phyloP scores from a whole-genome alignment of 345 rosid species.

The Corchorus capsularis region DNA sequence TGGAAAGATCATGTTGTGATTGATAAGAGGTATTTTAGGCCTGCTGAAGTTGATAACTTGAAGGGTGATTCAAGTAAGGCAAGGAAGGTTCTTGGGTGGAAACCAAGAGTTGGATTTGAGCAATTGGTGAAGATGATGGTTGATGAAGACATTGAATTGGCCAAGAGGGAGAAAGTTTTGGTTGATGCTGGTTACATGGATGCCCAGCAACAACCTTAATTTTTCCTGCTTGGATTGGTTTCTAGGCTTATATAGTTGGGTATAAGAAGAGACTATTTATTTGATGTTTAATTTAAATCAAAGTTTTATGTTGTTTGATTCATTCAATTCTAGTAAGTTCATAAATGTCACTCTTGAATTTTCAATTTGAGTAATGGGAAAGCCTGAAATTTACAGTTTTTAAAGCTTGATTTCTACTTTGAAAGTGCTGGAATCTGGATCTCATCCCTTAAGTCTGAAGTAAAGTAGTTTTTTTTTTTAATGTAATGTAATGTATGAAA shows the following conservation, averaged over 20 bases:
- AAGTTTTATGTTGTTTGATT: conserved; percentile 5
- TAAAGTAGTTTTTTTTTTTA: not conserved
- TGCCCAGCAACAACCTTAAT: conserved; percentile 77
- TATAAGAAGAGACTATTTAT: not conserved
- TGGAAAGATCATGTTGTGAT: conserved; percentile 51
- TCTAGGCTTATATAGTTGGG: not conserved
- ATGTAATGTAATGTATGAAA: not conserved
- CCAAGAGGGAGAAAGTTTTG: conserved; percentile 77
- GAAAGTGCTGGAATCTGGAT: conserved; percentile 9
- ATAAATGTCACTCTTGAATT: not conserved
- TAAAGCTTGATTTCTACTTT: not conserved
- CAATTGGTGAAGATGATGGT: conserved; percentile 86
- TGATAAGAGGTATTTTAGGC: conserved; percentile 49
- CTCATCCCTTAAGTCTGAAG: not conserved
- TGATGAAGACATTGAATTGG: conserved; percentile 67
- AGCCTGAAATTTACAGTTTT: conserved; percentile 19
- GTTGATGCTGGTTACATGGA: conserved; percentile 81
- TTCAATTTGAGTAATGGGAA: not conserved
- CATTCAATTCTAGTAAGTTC: conserved; percentile 12
- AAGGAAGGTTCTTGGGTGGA: conserved; percentile 48
- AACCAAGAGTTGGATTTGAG: conserved; percentile 72
- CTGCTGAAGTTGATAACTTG: conserved; percentile 50
- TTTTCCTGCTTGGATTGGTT: conserved; percentile 2
- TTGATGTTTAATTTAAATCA: not conserved
- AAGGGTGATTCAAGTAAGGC: conserved; percentile 24